Evolutionary conservation across 257 asterid species (phyloP).

Genomic region (Scutellaria baicalensis): DNA sequence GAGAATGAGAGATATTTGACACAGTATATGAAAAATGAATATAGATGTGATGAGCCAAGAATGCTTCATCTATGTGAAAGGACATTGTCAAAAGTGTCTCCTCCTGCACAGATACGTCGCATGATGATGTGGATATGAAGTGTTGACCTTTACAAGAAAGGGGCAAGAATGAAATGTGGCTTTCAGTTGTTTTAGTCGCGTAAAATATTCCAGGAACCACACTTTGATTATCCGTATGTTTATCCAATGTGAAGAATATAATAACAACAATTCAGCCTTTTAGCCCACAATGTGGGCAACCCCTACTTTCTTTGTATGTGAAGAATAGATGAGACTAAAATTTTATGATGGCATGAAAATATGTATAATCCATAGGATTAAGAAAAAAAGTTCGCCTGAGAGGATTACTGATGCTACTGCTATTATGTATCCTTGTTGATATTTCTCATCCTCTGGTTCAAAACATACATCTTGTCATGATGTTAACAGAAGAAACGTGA

Average conservation of each 20-base stretch:
- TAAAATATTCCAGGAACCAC: neutral
- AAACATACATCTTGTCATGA: neutral
- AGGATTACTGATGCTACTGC: neutral
- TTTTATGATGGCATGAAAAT: neutral
- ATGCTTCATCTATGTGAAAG: conserved; percentile 22
- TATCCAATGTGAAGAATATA: neutral
- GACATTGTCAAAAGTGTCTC: conserved; percentile 39
- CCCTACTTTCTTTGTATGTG: neutral
- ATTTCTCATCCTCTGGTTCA: neutral
- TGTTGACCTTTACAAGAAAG: conserved; percentile 34
- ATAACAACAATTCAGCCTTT: no score
- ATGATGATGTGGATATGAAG: conserved; percentile 6
- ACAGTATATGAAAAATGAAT: conserved; percentile 1
- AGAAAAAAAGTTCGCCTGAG: neutral
- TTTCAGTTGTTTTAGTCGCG: conserved; percentile 13
- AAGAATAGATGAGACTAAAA: neutral
- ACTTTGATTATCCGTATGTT: neutral
- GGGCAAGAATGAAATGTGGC: conserved; percentile 20
- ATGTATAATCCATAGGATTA: neutral
- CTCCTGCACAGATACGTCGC: conserved; percentile 34
- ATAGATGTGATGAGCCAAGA: conserved; percentile 16
- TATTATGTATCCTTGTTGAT: conserved; percentile 4
- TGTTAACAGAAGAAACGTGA: neutral
- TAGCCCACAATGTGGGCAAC: no score
- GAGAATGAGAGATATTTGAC: conserved; percentile 13